These are phyloP conservation scores for Arabidopsis suecica DNA, from an alignment of 345 rosid genomes.

Conservation along the genomic window DNA sequence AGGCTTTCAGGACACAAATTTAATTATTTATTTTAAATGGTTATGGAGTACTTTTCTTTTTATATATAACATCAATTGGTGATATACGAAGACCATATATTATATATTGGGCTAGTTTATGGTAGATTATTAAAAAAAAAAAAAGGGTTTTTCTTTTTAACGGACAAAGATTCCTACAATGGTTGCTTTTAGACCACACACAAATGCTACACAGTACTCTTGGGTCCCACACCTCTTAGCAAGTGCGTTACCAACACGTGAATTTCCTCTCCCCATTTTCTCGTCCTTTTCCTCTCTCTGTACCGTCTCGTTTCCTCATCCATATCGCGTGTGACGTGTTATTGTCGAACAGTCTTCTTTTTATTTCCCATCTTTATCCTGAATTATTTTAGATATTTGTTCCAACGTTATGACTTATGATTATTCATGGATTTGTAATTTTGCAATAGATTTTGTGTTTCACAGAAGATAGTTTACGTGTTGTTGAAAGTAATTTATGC, in stretches of 20 bases:
- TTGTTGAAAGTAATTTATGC: not conserved
- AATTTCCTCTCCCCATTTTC: constrained; percentile 35
- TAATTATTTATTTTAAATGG: not conserved
- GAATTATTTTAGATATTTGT: not conserved
- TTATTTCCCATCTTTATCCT: not conserved
- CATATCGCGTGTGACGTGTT: constrained; percentile 7
- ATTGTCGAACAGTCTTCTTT: not conserved
- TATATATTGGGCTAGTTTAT: too few species aligned
- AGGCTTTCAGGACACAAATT: constrained; percentile 34
- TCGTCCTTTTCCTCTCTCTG: not conserved
- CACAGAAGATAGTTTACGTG: not conserved
- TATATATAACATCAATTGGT: not conserved
- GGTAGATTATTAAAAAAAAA: too few species aligned
- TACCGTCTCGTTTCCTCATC: constrained; percentile 11
- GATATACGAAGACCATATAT: not conserved
- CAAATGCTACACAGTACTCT: constrained; percentile 54
- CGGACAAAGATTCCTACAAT: constrained; percentile 71
- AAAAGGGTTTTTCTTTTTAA: constrained; percentile 25
- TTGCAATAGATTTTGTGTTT: not conserved
- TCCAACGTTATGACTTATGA: not conserved
- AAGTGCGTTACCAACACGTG: constrained; percentile 52
- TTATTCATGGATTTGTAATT: not conserved
- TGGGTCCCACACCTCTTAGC: constrained; percentile 53
- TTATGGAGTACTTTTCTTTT: constrained; percentile 12
- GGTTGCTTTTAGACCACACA: constrained; percentile 65